Base-by-base conservation (phyloP, 202 grass and related monocot genomes). In the Bolboschoenoplectus hybrid region DNA sequence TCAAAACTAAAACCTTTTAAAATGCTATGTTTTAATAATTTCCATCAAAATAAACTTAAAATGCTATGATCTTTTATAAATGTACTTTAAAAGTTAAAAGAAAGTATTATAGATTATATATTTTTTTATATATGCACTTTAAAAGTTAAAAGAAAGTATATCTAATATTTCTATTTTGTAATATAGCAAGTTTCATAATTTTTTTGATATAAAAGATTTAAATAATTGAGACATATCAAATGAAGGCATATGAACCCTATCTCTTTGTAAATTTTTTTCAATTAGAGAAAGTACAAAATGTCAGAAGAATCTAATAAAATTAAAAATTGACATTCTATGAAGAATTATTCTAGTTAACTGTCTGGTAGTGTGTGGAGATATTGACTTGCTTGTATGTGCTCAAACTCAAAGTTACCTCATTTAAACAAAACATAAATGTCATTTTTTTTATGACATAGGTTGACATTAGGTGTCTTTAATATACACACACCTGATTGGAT, bases 401-500 rank as follows among this genome's bases (percentile, higher is more conserved):
- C 40, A 46, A 19, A 41, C 16, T 46, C 20, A 71, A 46, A 71
- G 20, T 19, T 20, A 50, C 45, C 9, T 74, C 45, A 20, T 26
- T 74, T 32, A 32, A 74, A 50, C 40, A 74, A 50, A 74, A 73
- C 39, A 12, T 11, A 32, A 74, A 6, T 74, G 14, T 52, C 71
- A 75, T 35, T 52, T 51, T 52, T 52, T 4, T 35, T 26, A 75
- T 34, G 4, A 5, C 38, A 52, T 75, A 14, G 46, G 46, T 75
- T 75, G 71, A 75, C 71, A 19, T 75, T 51, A 13, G 20, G 19
- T 50, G 14, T 11, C 14, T 13, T 5, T 75, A 52, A 52, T 9
- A 50, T 75, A 19, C 71, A 75, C n/a, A 74, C 71, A 75, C 47
- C 71, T 75, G 71, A 19, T 46, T 75, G 71, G 46, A 19, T 71